A percentile compares a stretch with the other conserved stretches of the same genome.
Conservation (phyloP, 352 stramenopile species). For the Phytopythium delawarense region DNA sequence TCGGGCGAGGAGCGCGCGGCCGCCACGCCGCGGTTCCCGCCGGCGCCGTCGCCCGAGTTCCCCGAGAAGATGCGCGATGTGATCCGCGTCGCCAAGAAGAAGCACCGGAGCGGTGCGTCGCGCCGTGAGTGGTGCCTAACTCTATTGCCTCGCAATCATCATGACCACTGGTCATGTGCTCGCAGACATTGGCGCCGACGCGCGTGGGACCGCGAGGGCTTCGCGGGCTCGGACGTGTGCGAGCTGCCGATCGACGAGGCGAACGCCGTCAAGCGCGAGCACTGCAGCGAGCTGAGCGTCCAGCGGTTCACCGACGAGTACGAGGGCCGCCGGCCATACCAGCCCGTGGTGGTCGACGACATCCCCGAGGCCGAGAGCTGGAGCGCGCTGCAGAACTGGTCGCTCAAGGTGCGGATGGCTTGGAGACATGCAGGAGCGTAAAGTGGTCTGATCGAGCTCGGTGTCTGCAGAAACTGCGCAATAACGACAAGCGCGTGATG, state of each 20-base stretch:
- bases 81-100: constrained; percentile 58
- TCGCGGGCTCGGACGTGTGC: constrained; percentile 78
- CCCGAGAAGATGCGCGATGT: constrained; percentile 42
- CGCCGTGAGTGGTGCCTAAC: no score
- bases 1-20: constrained; percentile 15
- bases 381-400: constrained; percentile 68
- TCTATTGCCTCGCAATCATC: neutral
- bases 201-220: constrained; percentile 79
- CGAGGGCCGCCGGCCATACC: no score
- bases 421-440: no score
- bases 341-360: constrained; percentile 84
- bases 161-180: neutral
- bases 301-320: no score
- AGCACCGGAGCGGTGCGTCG: constrained; percentile 60
- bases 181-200: constrained; percentile 63
- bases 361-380: constrained; percentile 78
- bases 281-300: no score
- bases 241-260: constrained; percentile 68
- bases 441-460: neutral
- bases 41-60: constrained; percentile 38
- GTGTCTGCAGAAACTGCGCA: constrained; percentile 41
- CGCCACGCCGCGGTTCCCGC: constrained; percentile 38
- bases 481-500: constrained; percentile 71
- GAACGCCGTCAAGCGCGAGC: constrained; percentile 63
- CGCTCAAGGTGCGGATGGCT: constrained; percentile 44